phyloP scores from a whole-genome alignment of 2,329 filamentous ascomycete species.

The Coniella vitis region DNA sequence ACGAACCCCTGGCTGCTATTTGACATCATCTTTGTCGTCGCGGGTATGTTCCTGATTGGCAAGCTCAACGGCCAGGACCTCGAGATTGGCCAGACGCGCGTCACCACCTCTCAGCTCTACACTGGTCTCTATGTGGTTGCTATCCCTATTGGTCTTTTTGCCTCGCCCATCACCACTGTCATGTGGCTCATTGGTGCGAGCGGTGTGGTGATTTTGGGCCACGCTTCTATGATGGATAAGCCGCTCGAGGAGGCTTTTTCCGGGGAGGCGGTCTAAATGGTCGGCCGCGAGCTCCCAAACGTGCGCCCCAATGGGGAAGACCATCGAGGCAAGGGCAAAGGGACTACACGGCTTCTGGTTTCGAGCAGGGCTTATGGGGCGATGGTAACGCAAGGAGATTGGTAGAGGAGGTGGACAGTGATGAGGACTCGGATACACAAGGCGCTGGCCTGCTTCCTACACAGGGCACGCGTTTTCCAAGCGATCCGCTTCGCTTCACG shows the following conservation, averaged over 20 bases:
- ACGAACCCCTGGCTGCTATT: slow-evolving; percentile 84
- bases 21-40: slow-evolving; percentile 81
- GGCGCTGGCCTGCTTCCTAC: slow-evolving; percentile 43
- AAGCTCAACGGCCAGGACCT: slow-evolving; percentile 85
- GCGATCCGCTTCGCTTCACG: slow-evolving; percentile 56
- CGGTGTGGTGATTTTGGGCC: slow-evolving; percentile 87
- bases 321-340: slow-evolving; percentile 82
- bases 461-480: slow-evolving; percentile 42
- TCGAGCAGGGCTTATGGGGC: slow-evolving; percentile 33
- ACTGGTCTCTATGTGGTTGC: slow-evolving; percentile 77
- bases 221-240: slow-evolving; percentile 94
- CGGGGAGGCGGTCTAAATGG: slow-evolving; percentile 99
- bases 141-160: slow-evolving; percentile 76
- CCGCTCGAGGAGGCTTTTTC: slow-evolving; percentile 99
- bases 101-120: slow-evolving; percentile 89
- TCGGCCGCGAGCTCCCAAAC: slow-evolving; percentile 99
- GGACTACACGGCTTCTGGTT: slow-evolving; percentile 46
- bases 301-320: slow-evolving; percentile 98
- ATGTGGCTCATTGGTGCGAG: slow-evolving; percentile 96
- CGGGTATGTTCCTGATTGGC: slow-evolving; percentile 85
- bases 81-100: slow-evolving; percentile 73
- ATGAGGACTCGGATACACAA: slow-evolving; percentile 48
- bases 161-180: slow-evolving; percentile 76
- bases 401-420: slow-evolving; percentile 63
- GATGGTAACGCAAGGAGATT: slow-evolving; percentile 31